These are phyloP conservation scores for Gentiana straminea DNA, from an alignment of 257 asterid species.

Conservation along the genomic window DNA sequence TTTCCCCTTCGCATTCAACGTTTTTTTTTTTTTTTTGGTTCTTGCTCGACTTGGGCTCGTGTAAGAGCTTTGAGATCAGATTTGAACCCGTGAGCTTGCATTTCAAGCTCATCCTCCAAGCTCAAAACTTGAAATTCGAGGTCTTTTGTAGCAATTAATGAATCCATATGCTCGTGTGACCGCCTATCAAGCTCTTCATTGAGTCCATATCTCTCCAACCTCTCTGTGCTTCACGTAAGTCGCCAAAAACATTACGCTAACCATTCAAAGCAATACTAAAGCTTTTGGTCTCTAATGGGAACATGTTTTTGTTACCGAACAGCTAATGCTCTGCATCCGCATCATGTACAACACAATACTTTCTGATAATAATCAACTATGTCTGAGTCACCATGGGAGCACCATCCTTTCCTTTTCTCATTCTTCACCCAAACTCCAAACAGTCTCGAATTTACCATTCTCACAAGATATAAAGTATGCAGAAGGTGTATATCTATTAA, in stretches of 20 bases:
- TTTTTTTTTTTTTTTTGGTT: too few relatives aligned
- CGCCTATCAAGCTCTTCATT: slow-evolving; percentile 21
- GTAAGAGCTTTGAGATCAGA: too few relatives aligned
- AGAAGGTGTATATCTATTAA: too few relatives aligned
- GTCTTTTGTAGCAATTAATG: too few relatives aligned
- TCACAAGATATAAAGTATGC: slow-evolving; percentile 30
- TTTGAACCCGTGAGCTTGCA: too few relatives aligned
- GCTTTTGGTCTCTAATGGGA: slow-evolving; percentile 64
- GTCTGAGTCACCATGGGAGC: slow-evolving; percentile 54
- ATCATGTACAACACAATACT: slow-evolving; percentile 70
- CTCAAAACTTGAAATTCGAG: too few relatives aligned
- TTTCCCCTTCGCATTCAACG: too few relatives aligned
- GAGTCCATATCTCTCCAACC: slow-evolving; percentile 76
- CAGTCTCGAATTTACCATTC: slow-evolving; percentile 82
- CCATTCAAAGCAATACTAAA: slow-evolving; percentile 78
- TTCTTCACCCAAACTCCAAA: slow-evolving; percentile 77
- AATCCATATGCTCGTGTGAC: too few relatives aligned
- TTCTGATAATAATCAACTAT: slow-evolving; percentile 73
- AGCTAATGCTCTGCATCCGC: slow-evolving; percentile 81
- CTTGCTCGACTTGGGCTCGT: too few relatives aligned
- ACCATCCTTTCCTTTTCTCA: slow-evolving; percentile 28
- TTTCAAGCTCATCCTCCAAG: too few relatives aligned
- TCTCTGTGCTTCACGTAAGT: slow-evolving; percentile 52
- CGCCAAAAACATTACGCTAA: slow-evolving; percentile 69
- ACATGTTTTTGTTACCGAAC: slow-evolving; percentile 48